These are phyloP conservation scores for Cercospora sp. DNA, from an alignment of 2,329 filamentous ascomycete species.

Conservation along the genomic window DNA sequence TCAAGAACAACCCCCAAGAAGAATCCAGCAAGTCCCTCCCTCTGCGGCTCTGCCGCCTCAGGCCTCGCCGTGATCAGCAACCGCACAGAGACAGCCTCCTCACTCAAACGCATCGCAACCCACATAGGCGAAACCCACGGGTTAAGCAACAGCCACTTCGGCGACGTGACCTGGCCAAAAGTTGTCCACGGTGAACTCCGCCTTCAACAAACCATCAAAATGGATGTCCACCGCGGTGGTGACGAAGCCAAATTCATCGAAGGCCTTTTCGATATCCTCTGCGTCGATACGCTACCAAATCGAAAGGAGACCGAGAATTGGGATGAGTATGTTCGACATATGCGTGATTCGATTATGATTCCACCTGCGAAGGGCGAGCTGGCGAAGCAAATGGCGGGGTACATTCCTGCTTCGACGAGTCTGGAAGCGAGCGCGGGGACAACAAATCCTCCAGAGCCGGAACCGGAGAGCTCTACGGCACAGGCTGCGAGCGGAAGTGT, in stretches of 20 bases:
- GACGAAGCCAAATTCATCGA: constrained; percentile 53
- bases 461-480: constrained; percentile 13
- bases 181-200: constrained; percentile 58
- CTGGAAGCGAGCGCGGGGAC: constrained; percentile 10
- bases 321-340: constrained; percentile 57
- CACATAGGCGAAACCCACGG: constrained; percentile 55
- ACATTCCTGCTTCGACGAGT: constrained; percentile 25
- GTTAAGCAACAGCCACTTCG: constrained; percentile 62
- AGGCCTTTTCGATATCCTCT: constrained; percentile 55
- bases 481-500: neutral
- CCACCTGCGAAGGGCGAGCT: constrained; percentile 55
- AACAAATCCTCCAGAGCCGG: constrained; percentile 26
- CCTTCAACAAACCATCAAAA: constrained; percentile 51
- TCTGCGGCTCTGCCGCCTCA: constrained; percentile 13
- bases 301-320: constrained; percentile 51
- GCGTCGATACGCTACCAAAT: constrained; percentile 56
- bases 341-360: constrained; percentile 62
- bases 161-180: constrained; percentile 62
- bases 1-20: neutral
- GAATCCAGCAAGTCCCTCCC: constrained; percentile 13
- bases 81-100: constrained; percentile 54
- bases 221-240: constrained; percentile 42
- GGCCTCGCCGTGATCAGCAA: constrained; percentile 63
- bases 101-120: constrained; percentile 54
- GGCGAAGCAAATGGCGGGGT: constrained; percentile 42